Conservation (phyloP, 1,284 basidiomycete genomes). For the Laetiporus sulphureus region DNA sequence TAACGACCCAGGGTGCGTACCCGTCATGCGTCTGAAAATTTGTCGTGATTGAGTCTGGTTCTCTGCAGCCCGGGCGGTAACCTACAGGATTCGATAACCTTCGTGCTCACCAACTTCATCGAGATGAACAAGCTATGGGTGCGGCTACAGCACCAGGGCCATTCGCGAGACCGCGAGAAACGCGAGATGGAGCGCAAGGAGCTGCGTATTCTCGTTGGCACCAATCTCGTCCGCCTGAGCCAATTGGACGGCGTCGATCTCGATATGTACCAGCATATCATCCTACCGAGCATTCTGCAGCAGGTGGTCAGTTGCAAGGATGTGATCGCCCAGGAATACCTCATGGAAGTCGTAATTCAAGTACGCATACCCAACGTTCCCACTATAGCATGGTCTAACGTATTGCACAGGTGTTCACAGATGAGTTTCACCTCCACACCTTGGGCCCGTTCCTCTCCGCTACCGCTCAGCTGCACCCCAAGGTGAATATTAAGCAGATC, state of each 20-base stretch:
- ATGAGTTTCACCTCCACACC: slow-evolving; percentile 92
- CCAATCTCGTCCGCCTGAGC: slow-evolving; percentile 88
- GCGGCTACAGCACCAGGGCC: slow-evolving; percentile 90
- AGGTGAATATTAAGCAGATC: slow-evolving; percentile 95
- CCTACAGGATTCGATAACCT: slow-evolving; percentile 87
- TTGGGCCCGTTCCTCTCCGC: slow-evolving; percentile 90
- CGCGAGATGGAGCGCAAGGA: slow-evolving; percentile 92
- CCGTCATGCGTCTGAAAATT: neutral
- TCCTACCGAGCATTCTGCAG: slow-evolving; percentile 86
- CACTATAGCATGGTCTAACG: no score
- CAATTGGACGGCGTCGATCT: slow-evolving; percentile 93
- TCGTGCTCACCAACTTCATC: slow-evolving; percentile 95
- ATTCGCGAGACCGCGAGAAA: slow-evolving; percentile 91
- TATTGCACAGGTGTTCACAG: slow-evolving; percentile 94
- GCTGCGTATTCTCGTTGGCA: slow-evolving; percentile 89
- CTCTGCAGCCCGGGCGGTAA: slow-evolving; percentile 83
- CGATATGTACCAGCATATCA: slow-evolving; percentile 78
- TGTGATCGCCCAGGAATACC: slow-evolving; percentile 93
- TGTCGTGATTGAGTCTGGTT: no score
- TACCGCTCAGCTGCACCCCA: slow-evolving; percentile 89
- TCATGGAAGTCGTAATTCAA: slow-evolving; percentile 98
- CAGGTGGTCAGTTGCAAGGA: slow-evolving; percentile 97
- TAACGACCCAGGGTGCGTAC: slow-evolving; percentile 67
- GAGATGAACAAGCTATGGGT: slow-evolving; percentile 99
- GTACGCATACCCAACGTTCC: no score